Percentiles rank a stretch among this genome's conserved stretches.
phyloP scores from a whole-genome alignment of 1,284 basidiomycete genomes.

The Rhodofomes roseus region DNA sequence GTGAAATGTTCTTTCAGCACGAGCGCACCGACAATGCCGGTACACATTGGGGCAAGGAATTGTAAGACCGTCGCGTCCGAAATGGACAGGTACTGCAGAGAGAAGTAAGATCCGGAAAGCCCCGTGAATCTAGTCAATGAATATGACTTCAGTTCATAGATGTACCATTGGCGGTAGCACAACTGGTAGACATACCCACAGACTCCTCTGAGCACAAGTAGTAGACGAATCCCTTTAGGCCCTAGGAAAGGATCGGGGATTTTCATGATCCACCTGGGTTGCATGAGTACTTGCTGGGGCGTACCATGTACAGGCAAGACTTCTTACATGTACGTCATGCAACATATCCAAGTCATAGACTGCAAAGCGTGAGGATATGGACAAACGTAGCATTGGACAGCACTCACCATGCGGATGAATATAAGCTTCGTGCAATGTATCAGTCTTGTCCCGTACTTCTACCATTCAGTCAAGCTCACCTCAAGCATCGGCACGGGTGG shows the following conservation, averaged over 20 bases:
- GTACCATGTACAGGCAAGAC: background rate
- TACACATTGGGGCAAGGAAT: constrained; percentile 70
- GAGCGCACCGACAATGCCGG: constrained; percentile 64
- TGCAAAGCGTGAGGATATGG: constrained; percentile 11
- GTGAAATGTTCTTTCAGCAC: constrained; percentile 67
- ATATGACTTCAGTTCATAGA: background rate
- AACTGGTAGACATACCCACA: constrained; percentile 43
- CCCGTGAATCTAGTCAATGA: constrained; percentile 47
- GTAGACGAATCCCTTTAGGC: constrained; percentile 58
- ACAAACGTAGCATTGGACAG: too few species aligned
- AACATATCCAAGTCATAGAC: constrained; percentile 43
- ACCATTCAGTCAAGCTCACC: constrained; percentile 30
- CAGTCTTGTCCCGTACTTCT: background rate
- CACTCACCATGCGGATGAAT: constrained; percentile 45
- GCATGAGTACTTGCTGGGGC: background rate
- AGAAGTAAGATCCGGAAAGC: constrained; percentile 67
- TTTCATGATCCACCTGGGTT: constrained; percentile 40
- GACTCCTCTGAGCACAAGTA: constrained; percentile 59
- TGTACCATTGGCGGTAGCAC: background rate
- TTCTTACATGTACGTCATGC: constrained; percentile 38
- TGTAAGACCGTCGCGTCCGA: constrained; percentile 77
- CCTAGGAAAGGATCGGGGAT: constrained; percentile 67
- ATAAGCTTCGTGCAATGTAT: constrained; percentile 33
- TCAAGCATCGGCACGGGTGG: constrained; percentile 55
- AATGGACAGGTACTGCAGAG: constrained; percentile 53